phyloP scores from a whole-genome alignment of 169 alveolate genomes.

The Babesia ovata region DNA sequence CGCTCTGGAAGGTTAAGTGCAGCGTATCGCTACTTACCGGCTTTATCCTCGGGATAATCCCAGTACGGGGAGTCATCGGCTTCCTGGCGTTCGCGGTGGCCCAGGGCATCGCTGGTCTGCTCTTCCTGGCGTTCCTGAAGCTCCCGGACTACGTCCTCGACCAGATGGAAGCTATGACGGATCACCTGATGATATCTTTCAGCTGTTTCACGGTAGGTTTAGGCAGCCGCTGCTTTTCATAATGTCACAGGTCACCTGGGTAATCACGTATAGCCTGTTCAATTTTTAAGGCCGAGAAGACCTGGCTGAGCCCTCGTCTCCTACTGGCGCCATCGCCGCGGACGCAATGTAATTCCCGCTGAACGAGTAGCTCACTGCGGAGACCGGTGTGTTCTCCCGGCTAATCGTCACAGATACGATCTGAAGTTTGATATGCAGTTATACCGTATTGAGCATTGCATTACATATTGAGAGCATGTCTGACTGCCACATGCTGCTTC shows the following conservation, averaged over 20 bases:
- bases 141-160: constrained; percentile 68
- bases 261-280: constrained; percentile 43
- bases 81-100: constrained; percentile 32
- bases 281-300: constrained; percentile 9
- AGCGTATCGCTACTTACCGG: constrained; percentile 44
- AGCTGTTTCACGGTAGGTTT: constrained; percentile 50
- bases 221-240: background rate
- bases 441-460: background rate
- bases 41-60: constrained; percentile 41
- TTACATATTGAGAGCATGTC: too few species aligned
- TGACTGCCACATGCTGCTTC: too few species aligned
- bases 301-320: background rate
- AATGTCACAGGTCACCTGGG: constrained; percentile 50
- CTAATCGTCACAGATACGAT: background rate
- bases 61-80: constrained; percentile 50
- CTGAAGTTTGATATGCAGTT: background rate
- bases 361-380: too few species aligned
- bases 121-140: constrained; percentile 29
- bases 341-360: too few species aligned
- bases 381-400: background rate
- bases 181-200: constrained; percentile 35
- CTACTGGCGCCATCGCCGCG: too few species aligned
- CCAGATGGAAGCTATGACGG: constrained; percentile 41
- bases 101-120: constrained; percentile 41
- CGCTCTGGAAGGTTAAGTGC: constrained; percentile 36